phyloP scores from a whole-genome alignment of 83 land plant species.

The Diphasiastrum complanatum region DNA sequence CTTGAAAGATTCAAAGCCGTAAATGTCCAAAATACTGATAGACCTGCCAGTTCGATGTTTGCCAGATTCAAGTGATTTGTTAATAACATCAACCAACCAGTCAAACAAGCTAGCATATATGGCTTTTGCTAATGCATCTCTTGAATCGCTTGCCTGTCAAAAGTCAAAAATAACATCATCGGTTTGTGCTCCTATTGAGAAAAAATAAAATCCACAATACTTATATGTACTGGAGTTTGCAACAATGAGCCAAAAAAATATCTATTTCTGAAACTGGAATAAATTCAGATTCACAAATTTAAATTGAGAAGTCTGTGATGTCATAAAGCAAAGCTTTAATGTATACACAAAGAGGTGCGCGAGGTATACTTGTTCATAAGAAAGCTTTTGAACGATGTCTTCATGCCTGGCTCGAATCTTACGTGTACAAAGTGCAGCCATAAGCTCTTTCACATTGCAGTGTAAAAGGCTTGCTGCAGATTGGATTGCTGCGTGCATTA shows the following conservation, averaged over 20 bases:
- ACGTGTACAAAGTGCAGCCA: conserved; percentile 73
- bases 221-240: conserved; percentile 3
- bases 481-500: conserved; percentile 63
- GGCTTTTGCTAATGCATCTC: conserved; percentile 97
- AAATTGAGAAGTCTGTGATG: no score
- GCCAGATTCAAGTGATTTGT: conserved; percentile 82
- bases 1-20: conserved; percentile 97
- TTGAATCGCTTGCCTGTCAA: conserved; percentile 90
- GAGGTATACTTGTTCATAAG: conserved; percentile 60
- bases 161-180: conserved; percentile 6
- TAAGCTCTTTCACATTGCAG: conserved; percentile 51
- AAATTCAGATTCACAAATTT: not conserved
- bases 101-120: conserved; percentile 93
- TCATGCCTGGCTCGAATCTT: conserved; percentile 85
- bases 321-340: no score
- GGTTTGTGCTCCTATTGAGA: not conserved
- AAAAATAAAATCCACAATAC: not conserved
- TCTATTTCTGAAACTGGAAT: not conserved
- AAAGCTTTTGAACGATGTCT: conserved; percentile 77
- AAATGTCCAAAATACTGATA: conserved; percentile 96
- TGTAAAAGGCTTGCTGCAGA: conserved; percentile 74
- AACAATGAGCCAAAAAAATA: not conserved
- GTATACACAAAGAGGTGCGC: no score
- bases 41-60: conserved; percentile 81
- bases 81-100: conserved; percentile 92